Evolutionary conservation across 805 yeast species (phyloP), one percentile per base, ranked within the genome.

Genomic region (Priceomyces fermenticarens): DNA sequence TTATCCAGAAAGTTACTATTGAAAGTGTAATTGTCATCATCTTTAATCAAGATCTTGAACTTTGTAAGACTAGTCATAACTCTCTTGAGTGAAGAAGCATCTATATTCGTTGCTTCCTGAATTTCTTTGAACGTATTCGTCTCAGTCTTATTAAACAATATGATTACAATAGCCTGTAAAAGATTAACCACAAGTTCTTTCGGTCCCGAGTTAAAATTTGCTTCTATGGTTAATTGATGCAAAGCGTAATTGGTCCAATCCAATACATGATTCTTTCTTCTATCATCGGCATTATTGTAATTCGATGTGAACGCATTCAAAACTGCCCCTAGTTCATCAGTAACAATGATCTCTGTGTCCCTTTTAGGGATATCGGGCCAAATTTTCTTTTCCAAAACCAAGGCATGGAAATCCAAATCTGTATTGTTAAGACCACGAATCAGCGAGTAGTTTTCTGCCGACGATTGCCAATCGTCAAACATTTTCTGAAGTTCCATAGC

Each of bases 221-320:
- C 62, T 10, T 47, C 43, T 11, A 75, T 55, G 0, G 53, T 47
- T 13, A 74, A 43, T 43, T 71, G 72, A 39, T 75, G 78, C 12
- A 73, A 53, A 12, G 67, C 58, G 36, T 60, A 66, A 38, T 54
- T 57, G 27, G 56, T 59, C 80, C 79, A 74, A 43, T 71, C 67
- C 11, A 72, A 53, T 3, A 40, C 54, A 40, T 58, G 63, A 32
- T 48, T 53, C 34, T 55, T 50, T 29, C 46, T 44, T 20, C 53
- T 54, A 10, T 53, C 60, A 20, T 54, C 54, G 13, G 44, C 38
- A 6, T 32, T 36, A 14, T 49, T 43, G 40, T 62, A 65, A 4
- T 42, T 29, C 2, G 40, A 43, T 5, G 52, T 45, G 36, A 65
- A 66, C 8, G 45, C 44, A 12, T 46, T 45, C 10, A 70, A 38